A percentile compares a stretch with the other conserved stretches of the same genome.
Evolutionary conservation across 2,329 filamentous ascomycete genomes (phyloP).

Genomic region (Claviceps purpurea): DNA sequence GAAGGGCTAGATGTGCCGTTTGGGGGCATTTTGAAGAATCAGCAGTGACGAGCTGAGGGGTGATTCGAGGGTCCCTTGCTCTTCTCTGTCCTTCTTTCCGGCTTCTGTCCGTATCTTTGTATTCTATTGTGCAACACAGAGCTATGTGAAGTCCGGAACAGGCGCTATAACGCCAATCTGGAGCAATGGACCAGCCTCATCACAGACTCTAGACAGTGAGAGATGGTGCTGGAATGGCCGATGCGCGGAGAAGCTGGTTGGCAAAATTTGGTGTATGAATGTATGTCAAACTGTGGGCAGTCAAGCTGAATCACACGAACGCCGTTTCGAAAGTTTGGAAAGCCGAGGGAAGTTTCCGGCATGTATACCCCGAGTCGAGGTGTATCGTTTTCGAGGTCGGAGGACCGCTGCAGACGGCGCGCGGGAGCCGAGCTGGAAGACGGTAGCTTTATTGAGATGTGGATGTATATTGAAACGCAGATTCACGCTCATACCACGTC

Average conservation of each 20-base stretch:
- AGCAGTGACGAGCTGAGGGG: not conserved
- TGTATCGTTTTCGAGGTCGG: not conserved
- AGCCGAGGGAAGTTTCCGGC: not conserved
- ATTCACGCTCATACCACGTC: not conserved
- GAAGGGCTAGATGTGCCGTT: conserved; percentile 7
- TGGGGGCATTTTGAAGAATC: conserved; percentile 5
- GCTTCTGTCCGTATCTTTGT: not conserved
- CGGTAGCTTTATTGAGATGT: not conserved
- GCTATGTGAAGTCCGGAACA: not conserved
- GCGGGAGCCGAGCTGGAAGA: not conserved
- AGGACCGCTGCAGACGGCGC: not conserved
- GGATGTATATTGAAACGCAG: not conserved
- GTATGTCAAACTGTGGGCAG: not conserved
- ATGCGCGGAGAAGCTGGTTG: not conserved
- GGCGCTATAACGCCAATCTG: conserved; percentile 4
- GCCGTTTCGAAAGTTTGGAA: not conserved
- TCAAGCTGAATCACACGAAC: not conserved
- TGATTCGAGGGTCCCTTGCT: not conserved
- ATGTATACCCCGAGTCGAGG: not conserved
- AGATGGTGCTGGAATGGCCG: not conserved
- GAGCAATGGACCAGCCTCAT: conserved; percentile 2
- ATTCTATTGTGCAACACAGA: not conserved
- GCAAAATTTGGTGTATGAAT: not conserved
- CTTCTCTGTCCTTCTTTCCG: not conserved
- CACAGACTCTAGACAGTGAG: conserved; percentile 3